Evolutionary conservation across 2,329 filamentous ascomycete genomes (phyloP), one percentile per base, ranked within the genome.

Genomic region (Parastagonospora nodorum): DNA sequence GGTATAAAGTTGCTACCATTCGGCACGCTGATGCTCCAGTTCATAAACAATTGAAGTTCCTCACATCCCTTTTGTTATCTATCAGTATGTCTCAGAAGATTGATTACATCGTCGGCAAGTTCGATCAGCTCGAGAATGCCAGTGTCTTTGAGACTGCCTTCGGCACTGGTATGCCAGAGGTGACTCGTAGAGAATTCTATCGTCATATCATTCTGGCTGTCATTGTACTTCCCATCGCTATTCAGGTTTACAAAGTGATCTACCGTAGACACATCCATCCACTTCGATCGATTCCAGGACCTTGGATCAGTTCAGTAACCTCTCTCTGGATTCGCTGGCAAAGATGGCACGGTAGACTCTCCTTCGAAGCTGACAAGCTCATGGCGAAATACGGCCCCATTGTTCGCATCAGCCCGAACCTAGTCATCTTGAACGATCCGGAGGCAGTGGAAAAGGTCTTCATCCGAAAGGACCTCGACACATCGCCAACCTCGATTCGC

Each of bases 311-410:
- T 24, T 58, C 57, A 15, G 57, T 51, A 15, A 58, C 54, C 19
- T 53, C 55, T 14, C 28, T 50, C 6, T 62, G 55, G 59, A 60
- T 62, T 8, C 52, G 59, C 4, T 62, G 53, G 59, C 59, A 60
- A 32, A 56, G 55, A 49, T 62, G 57, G 59, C 50, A 62, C 38
- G 57, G 59, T 30, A 30, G 45, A 30, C 42, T 60, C 12, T 62
- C 57, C 6, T 58, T 62, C 12, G 52, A 58, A 39, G 59, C 57
- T 4, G 59, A 62, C 41, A 55, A 53, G 37, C 57, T 60, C 8
- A 56, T 62, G 48, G 40, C 57, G 6, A 50, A 50, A 37, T 56
- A 62, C 15, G 57, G 59, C 6, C 49, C 59, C 4, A 57, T 62
- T 2, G 59, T 62, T 28, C 48, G 59, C n/a, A 60, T 62, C 31